phyloP scores from a whole-genome alignment of 176 grass and related monocot genomes.

The Ensete glaucum region DNA sequence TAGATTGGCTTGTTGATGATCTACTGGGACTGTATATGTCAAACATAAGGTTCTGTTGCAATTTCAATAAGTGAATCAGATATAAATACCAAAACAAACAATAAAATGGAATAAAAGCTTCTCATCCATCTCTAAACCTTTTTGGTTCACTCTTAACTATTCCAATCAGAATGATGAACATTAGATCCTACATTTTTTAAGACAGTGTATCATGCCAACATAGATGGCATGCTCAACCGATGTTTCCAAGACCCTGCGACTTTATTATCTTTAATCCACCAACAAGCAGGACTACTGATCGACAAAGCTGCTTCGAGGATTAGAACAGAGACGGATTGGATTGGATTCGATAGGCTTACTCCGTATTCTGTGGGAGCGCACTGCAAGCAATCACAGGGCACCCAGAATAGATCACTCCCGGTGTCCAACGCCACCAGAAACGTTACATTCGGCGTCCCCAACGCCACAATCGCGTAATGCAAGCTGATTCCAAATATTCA shows the following conservation, averaged over 20 bases:
- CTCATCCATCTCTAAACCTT: no score
- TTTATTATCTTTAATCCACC: no score
- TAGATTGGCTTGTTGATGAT: constrained; percentile 68
- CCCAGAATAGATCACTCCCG: constrained; percentile 87
- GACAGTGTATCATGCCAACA: no score
- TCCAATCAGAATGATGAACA: no score
- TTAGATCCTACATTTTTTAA: no score
- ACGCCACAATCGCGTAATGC: constrained; percentile 58
- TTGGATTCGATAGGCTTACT: constrained; percentile 13
- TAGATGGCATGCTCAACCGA: no score
- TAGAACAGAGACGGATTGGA: neutral
- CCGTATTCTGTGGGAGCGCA: constrained; percentile 33
- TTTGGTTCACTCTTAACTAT: no score
- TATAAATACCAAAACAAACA: neutral
- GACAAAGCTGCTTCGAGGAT: neutral
- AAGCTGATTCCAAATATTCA: constrained; percentile 24
- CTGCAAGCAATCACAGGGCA: constrained; percentile 79
- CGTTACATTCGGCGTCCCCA: constrained; percentile 73
- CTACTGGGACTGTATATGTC: constrained; percentile 33
- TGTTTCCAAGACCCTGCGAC: no score
- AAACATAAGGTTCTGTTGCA: constrained; percentile 18
- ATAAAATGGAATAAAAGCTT: no score
- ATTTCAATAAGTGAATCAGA: neutral
- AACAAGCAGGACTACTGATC: no score
- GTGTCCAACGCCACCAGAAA: constrained; percentile 90